Evolutionary conservation across 2,329 filamentous ascomycete genomes (phyloP).

Genomic region (Calonectria montana): DNA sequence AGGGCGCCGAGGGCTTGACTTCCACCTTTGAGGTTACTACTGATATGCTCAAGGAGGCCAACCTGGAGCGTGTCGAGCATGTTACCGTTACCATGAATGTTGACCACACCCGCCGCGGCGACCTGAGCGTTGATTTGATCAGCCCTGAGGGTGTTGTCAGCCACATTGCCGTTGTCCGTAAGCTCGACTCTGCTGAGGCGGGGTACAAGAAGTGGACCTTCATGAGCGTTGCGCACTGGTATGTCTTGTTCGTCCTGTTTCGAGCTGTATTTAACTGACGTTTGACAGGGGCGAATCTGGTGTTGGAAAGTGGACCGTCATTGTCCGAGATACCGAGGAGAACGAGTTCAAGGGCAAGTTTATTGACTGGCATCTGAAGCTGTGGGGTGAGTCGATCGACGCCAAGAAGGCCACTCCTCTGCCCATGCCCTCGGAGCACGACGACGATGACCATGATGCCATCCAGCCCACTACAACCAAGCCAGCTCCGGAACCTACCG

Average conservation of each 20-base stretch:
- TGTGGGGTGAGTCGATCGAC: conserved; percentile 93
- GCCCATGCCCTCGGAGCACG: conserved; percentile 84
- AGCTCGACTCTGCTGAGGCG: conserved; percentile 70
- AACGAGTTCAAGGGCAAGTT: conserved; percentile 85
- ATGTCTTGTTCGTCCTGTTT: conserved; percentile 48
- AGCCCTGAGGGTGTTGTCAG: conserved; percentile 86
- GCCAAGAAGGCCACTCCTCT: conserved; percentile 76
- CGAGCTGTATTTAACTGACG: conserved; percentile 43
- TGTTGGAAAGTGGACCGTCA: conserved; percentile 88
- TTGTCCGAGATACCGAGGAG: conserved; percentile 85
- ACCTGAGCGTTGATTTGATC: conserved; percentile 90
- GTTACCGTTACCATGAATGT: conserved; percentile 99
- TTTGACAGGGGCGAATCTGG: conserved; percentile 82
- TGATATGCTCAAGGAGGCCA: conserved; percentile 83
- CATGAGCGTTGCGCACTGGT: conserved; percentile 98
- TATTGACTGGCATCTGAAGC: conserved; percentile 90
- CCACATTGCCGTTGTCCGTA: conserved; percentile 82
- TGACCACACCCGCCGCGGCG: conserved; percentile 85
- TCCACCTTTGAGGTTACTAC: conserved; percentile 85
- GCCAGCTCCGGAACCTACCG: conserved; percentile 56
- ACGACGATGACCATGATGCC: conserved; percentile 85
- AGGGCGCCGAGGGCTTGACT: conserved; percentile 83
- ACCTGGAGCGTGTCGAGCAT: conserved; percentile 89
- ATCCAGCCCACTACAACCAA: conserved; percentile 63
- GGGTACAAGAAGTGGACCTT: conserved; percentile 98